Evolutionary conservation across 768 basidiomycete genomes (phyloP).

Genomic region (Phylloporus sp.): DNA sequence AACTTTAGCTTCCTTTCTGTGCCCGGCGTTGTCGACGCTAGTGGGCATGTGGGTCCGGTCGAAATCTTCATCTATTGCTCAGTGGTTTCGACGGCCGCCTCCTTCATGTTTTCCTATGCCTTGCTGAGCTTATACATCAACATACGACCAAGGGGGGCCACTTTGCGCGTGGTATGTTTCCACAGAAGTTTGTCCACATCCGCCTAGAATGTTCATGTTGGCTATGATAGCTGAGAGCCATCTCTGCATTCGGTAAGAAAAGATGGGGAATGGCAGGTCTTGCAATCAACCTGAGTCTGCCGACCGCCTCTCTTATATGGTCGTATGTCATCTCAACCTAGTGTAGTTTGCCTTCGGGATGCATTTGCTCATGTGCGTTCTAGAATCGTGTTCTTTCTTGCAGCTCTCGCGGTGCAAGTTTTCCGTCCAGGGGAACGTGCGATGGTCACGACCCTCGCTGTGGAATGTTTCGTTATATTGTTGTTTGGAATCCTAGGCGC

Average conservation of each 20-base stretch:
- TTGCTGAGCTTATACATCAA: slow-evolving; percentile 11
- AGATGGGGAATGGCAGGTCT: slow-evolving; percentile 3
- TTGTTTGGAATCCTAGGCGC: too few relatives aligned
- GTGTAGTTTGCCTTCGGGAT: too few relatives aligned
- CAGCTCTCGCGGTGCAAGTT: slow-evolving; percentile 6
- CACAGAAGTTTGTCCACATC: not conserved
- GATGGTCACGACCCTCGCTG: too few relatives aligned
- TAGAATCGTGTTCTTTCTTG: slow-evolving; percentile 7
- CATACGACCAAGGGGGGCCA: not conserved
- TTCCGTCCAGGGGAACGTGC: slow-evolving; percentile 6
- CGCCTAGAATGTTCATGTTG: not conserved
- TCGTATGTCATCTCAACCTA: slow-evolving; percentile 5
- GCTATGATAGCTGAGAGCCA: not conserved
- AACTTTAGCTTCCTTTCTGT: slow-evolving; percentile 13
- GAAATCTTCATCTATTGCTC: slow-evolving; percentile 12
- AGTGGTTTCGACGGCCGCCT: slow-evolving; percentile 4
- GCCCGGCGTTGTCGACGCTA: not conserved
- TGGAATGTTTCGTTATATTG: too few relatives aligned
- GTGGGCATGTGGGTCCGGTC: not conserved
- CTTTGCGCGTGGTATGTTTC: slow-evolving; percentile 8
- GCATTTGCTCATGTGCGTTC: not conserved
- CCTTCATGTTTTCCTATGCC: slow-evolving; percentile 9
- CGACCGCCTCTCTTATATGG: slow-evolving; percentile 10
- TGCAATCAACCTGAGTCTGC: slow-evolving; percentile 16
- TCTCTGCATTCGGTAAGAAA: slow-evolving; percentile 1